Conservation (phyloP, 352 stramenopile species). For the Plasmopara muralis region DNA sequence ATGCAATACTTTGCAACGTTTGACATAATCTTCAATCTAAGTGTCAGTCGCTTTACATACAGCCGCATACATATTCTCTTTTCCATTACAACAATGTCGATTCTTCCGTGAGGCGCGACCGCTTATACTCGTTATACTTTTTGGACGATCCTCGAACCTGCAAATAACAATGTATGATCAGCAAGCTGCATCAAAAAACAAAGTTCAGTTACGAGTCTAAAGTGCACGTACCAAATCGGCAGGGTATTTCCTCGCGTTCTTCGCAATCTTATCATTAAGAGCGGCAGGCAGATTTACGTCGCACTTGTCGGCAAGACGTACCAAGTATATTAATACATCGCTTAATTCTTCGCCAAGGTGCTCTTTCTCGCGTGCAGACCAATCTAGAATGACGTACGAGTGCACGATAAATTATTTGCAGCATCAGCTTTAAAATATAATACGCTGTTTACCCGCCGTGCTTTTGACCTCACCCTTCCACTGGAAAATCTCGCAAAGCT, state of each 20-base stretch:
- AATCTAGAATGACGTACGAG: slow-evolving; percentile 32
- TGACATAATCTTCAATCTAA: no score
- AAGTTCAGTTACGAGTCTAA: background rate
- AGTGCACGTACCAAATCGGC: slow-evolving; percentile 28
- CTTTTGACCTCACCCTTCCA: slow-evolving; percentile 87
- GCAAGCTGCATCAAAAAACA: background rate
- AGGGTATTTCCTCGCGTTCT: slow-evolving; percentile 85
- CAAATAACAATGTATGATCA: slow-evolving; percentile 3
- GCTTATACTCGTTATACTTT: slow-evolving; percentile 81
- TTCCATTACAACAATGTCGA: slow-evolving; percentile 29
- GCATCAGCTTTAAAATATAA: background rate
- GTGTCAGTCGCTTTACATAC: background rate
- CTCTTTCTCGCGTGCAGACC: slow-evolving; percentile 70
- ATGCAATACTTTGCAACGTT: no score
- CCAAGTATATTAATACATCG: slow-evolving; percentile 95
- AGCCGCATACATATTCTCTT: background rate
- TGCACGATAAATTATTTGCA: background rate
- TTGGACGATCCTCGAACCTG: slow-evolving; percentile 63
- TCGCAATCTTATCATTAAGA: slow-evolving; percentile 90
- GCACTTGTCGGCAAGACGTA: slow-evolving; percentile 91
- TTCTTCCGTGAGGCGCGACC: slow-evolving; percentile 42
- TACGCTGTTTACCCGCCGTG: slow-evolving; percentile 33
- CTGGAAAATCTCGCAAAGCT: slow-evolving; percentile 92
- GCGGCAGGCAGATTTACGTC: slow-evolving; percentile 84
- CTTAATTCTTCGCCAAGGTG: slow-evolving; percentile 95